These are phyloP conservation scores for Leishmania arabica DNA, from an alignment of 208 protist species.

Conservation along the genomic window DNA sequence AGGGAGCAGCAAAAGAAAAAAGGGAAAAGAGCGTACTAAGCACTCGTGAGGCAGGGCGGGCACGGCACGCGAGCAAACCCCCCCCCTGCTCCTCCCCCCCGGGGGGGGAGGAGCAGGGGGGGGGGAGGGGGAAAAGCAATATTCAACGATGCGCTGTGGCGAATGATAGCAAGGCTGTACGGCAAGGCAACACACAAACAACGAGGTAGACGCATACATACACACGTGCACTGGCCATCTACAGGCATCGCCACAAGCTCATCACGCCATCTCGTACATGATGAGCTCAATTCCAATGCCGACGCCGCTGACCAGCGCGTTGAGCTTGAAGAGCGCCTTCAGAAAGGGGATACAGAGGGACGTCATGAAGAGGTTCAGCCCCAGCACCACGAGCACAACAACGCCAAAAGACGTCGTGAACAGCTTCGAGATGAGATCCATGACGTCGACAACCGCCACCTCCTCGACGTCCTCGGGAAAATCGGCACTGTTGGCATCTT, in stretches of 20 bases:
- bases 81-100: not conserved
- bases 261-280: conserved; percentile 75
- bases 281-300: conserved; percentile 85
- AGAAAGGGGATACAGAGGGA: conserved; percentile 79
- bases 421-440: conserved; percentile 70
- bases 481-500: not conserved
- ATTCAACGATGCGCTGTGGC: not conserved
- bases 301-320: conserved; percentile 77
- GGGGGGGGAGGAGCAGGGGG: too few relatives aligned
- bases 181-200: not conserved
- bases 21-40: not conserved
- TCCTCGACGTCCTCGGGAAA: conserved; percentile 30
- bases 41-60: not conserved
- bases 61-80: not conserved
- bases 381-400: conserved; percentile 62
- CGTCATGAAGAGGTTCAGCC: conserved; percentile 75
- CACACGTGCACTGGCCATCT: not conserved
- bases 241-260: not conserved
- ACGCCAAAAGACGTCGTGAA: conserved; percentile 85
- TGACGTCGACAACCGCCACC: conserved; percentile 61
- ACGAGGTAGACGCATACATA: not conserved
- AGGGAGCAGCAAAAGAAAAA: not conserved
- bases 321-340: conserved; percentile 80
- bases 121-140: not conserved
- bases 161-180: not conserved